Evolutionary conservation across 2,329 filamentous ascomycete species (phyloP), one percentile per base, ranked within the genome.

Genomic region (Alternaria ventricosa): DNA sequence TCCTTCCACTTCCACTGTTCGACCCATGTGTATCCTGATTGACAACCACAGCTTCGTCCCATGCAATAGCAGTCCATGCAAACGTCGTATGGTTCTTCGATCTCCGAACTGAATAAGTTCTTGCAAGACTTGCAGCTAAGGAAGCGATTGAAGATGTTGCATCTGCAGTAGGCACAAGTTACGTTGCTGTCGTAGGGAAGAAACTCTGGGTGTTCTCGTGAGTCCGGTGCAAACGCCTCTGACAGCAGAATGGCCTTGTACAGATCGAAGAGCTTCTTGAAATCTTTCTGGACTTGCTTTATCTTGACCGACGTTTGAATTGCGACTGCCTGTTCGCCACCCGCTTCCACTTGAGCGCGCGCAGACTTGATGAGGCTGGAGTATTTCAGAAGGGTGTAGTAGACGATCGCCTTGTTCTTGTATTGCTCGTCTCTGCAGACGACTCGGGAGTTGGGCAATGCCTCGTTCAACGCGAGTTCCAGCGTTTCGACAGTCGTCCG

Each of bases 61-160:
- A 98, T 97, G n/a, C 90, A 92, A 75, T 97, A 99, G 76, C 96
- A 99, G 71, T 99, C 96, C 92, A 99, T 94, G 75, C 96, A 99
- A 22, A 99, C 87, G 78, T 99, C 96, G 77, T 98, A 99, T 0
- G 92, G 92, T 75, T 98, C 89, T 30, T 90, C 92, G 59, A 93
- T 90, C 25, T 89, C 92, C 63, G 87, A 87, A 11, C 87, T 83
- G 20, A 92, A 84, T 53, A 86, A 84, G 36, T 90, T 86, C 49
- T 93, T 87, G 78, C 96, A 99, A 57, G 90, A 87, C 62, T 93
- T 93, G 83, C 96, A 99, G 4, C 94, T 97, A 23, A 99, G 82
- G 75, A 99, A 99, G 4, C 94, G 88, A 79, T 99, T 99, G 85
- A 98, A 98, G 59, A 99, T 96, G 75, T 98, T 98, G 67, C 92